These are phyloP conservation scores for Sclerotinia borealis DNA, from an alignment of 2,329 filamentous ascomycete genomes.

Conservation along the genomic window DNA sequence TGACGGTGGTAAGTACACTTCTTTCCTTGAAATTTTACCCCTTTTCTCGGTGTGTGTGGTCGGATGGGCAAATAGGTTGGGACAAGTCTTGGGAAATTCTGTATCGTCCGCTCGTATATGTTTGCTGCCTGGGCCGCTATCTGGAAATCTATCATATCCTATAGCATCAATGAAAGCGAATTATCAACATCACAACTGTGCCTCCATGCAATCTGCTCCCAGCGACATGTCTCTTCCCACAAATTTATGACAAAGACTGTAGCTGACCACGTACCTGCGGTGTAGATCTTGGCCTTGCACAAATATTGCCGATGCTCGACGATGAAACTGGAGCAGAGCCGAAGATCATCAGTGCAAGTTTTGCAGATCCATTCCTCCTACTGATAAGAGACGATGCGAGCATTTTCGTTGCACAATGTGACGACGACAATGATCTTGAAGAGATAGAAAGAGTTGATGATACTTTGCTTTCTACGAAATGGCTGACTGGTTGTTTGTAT, in stretches of 20 bases:
- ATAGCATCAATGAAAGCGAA: constrained; percentile 37
- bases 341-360: constrained; percentile 71
- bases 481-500: constrained; percentile 81
- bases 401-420: constrained; percentile 71
- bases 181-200: constrained; percentile 26
- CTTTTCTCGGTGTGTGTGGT: neutral
- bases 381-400: constrained; percentile 80
- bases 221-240: constrained; percentile 16
- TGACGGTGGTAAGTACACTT: constrained; percentile 64
- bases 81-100: neutral
- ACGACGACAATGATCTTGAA: constrained; percentile 77
- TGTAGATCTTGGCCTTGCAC: constrained; percentile 74
- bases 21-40: constrained; percentile 21
- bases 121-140: constrained; percentile 30
- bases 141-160: constrained; percentile 32
- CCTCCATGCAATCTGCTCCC: constrained; percentile 26
- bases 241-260: constrained; percentile 7
- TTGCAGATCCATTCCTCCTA: constrained; percentile 79
- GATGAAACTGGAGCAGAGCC: constrained; percentile 81
- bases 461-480: constrained; percentile 56
- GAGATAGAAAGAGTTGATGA: constrained; percentile 63
- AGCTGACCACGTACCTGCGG: constrained; percentile 18
- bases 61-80: constrained; percentile 1
- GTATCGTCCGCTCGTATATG: constrained; percentile 15
- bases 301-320: constrained; percentile 89